Evolutionary conservation across 2,329 filamentous ascomycete species (phyloP).

Genomic region (Pseudocercospora pini-densiflorae): DNA sequence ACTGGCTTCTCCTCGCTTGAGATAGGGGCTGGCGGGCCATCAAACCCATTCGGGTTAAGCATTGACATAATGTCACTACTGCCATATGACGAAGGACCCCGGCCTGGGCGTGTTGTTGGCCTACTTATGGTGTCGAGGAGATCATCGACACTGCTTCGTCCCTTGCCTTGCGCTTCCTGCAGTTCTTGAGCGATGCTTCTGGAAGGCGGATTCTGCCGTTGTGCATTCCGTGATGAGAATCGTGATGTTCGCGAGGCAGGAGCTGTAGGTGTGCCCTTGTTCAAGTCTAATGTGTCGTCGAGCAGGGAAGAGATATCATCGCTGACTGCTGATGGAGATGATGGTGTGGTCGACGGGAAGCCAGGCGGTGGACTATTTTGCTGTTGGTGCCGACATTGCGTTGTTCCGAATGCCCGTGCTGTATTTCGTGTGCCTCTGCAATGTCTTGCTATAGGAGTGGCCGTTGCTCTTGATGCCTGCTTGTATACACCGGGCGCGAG

Average conservation of each 20-base stretch:
- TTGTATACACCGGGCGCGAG: conserved; percentile 28
- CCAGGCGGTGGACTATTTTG: conserved; percentile 17
- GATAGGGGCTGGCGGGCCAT: not conserved
- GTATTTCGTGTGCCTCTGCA: conserved; percentile 20
- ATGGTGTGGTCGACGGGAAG: conserved; percentile 19
- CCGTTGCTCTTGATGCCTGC: conserved; percentile 9
- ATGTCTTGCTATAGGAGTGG: conserved; percentile 20
- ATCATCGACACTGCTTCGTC: conserved; percentile 25
- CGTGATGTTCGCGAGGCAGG: conserved; percentile 34
- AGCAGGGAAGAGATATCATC: conserved; percentile 35
- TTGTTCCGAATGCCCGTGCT: conserved; percentile 30
- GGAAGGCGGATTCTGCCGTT: conserved; percentile 28
- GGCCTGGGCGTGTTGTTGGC: not conserved
- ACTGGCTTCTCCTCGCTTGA: conserved; percentile 26
- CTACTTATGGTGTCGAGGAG: conserved; percentile 19
- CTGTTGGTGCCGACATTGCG: conserved; percentile 20
- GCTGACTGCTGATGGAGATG: conserved; percentile 19
- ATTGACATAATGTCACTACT: not conserved
- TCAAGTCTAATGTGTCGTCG: conserved; percentile 37
- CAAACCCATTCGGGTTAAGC: not conserved
- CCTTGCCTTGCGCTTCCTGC: conserved; percentile 5
- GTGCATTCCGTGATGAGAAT: conserved; percentile 34
- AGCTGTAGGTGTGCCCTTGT: conserved; percentile 33
- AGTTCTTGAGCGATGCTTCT: conserved; percentile 13
- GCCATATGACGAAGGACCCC: not conserved